phyloP scores from a whole-genome alignment of 805 yeast genomes.

The Sugiyamaella marilandica region DNA sequence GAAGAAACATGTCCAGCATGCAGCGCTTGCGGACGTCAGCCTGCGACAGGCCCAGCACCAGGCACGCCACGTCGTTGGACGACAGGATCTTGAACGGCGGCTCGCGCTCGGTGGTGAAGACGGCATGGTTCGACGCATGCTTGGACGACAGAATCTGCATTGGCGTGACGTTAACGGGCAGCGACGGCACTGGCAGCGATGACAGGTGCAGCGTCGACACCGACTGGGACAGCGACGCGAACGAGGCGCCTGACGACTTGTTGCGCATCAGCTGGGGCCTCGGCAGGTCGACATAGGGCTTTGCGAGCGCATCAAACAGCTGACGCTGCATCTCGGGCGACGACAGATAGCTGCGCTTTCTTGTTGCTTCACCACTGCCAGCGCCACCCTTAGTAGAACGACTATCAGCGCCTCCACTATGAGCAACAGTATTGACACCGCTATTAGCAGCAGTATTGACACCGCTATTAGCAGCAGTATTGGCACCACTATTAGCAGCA shows the following conservation, averaged over 20 bases:
- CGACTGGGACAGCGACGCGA: constrained; percentile 39
- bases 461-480: too few species aligned
- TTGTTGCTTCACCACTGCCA: too few species aligned
- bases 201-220: constrained; percentile 15
- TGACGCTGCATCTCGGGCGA: constrained; percentile 17
- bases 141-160: constrained; percentile 55
- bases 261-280: constrained; percentile 11
- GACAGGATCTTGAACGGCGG: constrained; percentile 79
- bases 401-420: not conserved
- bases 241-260: constrained; percentile 35
- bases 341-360: constrained; percentile 5
- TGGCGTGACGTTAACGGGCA: constrained; percentile 45
- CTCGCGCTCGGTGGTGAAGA: constrained; percentile 68
- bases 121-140: constrained; percentile 64
- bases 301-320: constrained; percentile 28
- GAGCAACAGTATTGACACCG: not conserved
- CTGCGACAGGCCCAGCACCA: constrained; percentile 77
- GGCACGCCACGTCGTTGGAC: constrained; percentile 84
- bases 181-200: constrained; percentile 11
- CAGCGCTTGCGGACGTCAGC: constrained; percentile 56
- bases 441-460: too few species aligned
- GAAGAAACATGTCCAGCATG: constrained; percentile 56
- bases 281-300: constrained; percentile 27
- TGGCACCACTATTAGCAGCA: not conserved
- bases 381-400: not conserved